phyloP scores from a whole-genome alignment of 805 yeast species.

The Debaryomyces prosopidis region DNA sequence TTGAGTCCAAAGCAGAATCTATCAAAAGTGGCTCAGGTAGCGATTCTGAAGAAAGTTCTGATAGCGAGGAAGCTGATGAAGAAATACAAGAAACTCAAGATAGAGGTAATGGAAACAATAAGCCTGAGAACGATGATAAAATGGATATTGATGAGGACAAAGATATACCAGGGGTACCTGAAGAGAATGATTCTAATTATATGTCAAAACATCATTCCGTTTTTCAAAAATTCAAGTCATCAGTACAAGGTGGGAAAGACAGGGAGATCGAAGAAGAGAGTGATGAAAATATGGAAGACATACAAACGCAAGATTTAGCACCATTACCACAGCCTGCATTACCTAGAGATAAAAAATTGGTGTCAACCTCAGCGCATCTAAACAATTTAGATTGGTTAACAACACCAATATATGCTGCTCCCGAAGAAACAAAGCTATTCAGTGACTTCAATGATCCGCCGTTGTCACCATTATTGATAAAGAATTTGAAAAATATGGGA shows the following conservation, averaged over 20 bases:
- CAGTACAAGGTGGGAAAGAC: constrained; percentile 13
- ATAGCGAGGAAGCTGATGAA: neutral
- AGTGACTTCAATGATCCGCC: constrained; percentile 33
- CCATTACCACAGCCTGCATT: constrained; percentile 86
- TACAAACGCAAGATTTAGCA: constrained; percentile 41
- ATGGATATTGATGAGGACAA: constrained; percentile 13
- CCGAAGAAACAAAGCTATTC: constrained; percentile 50
- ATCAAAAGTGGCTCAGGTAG: no score
- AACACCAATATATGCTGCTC: constrained; percentile 56
- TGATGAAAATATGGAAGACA: constrained; percentile 15
- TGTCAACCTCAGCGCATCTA: constrained; percentile 22
- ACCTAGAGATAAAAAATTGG: constrained; percentile 50
- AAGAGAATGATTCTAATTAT: constrained; percentile 13
- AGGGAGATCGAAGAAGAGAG: constrained; percentile 14
- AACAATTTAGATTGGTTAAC: constrained; percentile 65
- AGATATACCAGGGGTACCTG: neutral
- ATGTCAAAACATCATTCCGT: constrained; percentile 49
- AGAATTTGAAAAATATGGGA: constrained; percentile 48
- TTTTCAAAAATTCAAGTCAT: constrained; percentile 50
- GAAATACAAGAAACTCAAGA: neutral
- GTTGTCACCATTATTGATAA: constrained; percentile 43
- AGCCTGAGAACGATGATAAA: constrained; percentile 4
- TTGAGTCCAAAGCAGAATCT: neutral
- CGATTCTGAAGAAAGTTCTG: neutral
- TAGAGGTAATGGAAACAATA: neutral